Evolutionary conservation across 305 asterid species (phyloP).

Genomic region (Striga hermonthica): DNA sequence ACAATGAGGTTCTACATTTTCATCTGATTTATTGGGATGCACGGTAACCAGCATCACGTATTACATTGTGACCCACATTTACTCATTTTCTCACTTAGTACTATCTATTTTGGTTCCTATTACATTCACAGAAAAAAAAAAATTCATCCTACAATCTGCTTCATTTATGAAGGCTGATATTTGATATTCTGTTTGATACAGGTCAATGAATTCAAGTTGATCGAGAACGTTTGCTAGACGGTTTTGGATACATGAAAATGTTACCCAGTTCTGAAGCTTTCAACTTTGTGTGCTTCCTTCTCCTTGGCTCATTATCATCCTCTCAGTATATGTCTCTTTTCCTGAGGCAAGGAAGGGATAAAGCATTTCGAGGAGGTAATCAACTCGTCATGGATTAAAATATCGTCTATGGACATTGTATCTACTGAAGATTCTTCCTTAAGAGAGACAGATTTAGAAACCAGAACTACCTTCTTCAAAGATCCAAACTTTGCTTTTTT

Average conservation of each 20-base stretch:
- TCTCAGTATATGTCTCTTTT: conserved; percentile 58
- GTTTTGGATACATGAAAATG: conserved; percentile 41
- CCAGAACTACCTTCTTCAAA: conserved; percentile 79
- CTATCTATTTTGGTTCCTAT: too few relatives aligned
- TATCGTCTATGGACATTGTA: conserved; percentile 64
- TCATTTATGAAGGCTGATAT: too few relatives aligned
- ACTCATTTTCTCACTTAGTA: too few relatives aligned
- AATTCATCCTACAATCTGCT: too few relatives aligned
- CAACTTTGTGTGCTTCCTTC: conserved; percentile 64
- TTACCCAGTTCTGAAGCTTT: conserved; percentile 47
- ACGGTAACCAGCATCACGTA: too few relatives aligned
- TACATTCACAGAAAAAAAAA: too few relatives aligned
- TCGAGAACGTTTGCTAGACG: conserved; percentile 36
- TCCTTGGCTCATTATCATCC: conserved; percentile 56
- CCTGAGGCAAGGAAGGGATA: conserved; percentile 56
- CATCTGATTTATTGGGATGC: too few relatives aligned
- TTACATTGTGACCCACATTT: too few relatives aligned
- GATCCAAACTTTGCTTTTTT: conserved; percentile 91
- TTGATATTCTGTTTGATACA: too few relatives aligned
- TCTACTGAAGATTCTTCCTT: conserved; percentile 68
- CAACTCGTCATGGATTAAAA: conserved; percentile 54
- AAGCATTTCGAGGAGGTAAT: conserved; percentile 53
- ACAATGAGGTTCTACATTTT: too few relatives aligned
- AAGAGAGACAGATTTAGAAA: conserved; percentile 47
- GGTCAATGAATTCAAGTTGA: too few relatives aligned